Evolutionary conservation across 306 rosid genomes (phyloP).

Genomic region (Lathyrus sativus): DNA sequence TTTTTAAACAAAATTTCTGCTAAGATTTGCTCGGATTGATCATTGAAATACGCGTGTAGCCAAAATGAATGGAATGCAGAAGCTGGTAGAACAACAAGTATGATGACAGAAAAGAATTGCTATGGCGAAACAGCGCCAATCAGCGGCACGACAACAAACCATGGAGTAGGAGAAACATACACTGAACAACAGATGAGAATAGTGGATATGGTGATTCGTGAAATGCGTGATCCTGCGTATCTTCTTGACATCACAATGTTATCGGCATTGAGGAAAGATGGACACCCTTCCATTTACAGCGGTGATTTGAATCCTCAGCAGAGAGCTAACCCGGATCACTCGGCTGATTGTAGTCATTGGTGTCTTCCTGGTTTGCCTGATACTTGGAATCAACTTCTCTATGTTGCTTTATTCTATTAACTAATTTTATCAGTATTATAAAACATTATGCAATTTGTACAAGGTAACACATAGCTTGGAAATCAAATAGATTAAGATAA

Average conservation of each 20-base stretch:
- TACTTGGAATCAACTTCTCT: conserved; percentile 85
- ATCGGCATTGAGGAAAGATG: conserved; percentile 80
- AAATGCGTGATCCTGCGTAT: conserved; percentile 63
- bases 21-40: background rate
- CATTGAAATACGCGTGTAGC: conserved; percentile 41
- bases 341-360: conserved; percentile 98
- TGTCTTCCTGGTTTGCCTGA: conserved; percentile 96
- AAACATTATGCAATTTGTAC: background rate
- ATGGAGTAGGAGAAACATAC: conserved; percentile 43
- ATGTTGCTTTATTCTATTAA: conserved; percentile 63
- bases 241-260: conserved; percentile 79
- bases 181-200: conserved; percentile 73
- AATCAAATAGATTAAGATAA: conserved; percentile 30
- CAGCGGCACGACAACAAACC: conserved; percentile 49
- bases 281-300: conserved; percentile 85
- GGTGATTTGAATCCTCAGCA: conserved; percentile 83
- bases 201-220: conserved; percentile 65
- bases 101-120: conserved; percentile 62
- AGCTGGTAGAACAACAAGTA: conserved; percentile 33
- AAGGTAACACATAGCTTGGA: background rate
- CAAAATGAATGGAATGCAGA: conserved; percentile 65
- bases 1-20: background rate
- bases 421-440: background rate
- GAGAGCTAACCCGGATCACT: conserved; percentile 64
- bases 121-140: conserved; percentile 81